A percentile compares a stretch with the other conserved stretches of the same genome.
Evolutionary conservation across 768 basidiomycete species (phyloP).

Genomic region (Naganishia randhawae): DNA sequence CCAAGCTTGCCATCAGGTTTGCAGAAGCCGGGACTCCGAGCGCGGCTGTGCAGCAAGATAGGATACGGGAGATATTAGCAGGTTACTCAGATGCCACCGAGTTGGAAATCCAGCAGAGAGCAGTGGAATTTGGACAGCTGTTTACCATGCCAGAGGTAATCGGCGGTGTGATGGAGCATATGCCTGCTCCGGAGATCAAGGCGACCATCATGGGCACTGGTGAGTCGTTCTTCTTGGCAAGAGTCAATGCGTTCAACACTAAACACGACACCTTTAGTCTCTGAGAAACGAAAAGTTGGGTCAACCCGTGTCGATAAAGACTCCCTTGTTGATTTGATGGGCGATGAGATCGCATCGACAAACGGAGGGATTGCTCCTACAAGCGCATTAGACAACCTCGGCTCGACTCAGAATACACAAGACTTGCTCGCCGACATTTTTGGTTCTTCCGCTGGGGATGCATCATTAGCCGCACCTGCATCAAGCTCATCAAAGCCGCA

Average conservation of each 20-base stretch:
- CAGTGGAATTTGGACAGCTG: constrained; percentile 87
- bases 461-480: constrained; percentile 46
- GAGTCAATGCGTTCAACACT: background rate
- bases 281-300: constrained; percentile 93
- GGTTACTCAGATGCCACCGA: constrained; percentile 82
- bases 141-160: constrained; percentile 53
- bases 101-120: constrained; percentile 89
- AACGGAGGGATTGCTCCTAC: constrained; percentile 54
- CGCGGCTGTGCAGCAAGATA: constrained; percentile 57
- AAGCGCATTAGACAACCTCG: constrained; percentile 40
- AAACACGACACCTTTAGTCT: constrained; percentile 58
- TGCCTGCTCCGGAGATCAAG: constrained; percentile 98
- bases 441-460: constrained; percentile 55
- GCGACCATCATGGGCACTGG: constrained; percentile 93
- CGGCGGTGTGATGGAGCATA: constrained; percentile 86
- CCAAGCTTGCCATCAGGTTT: constrained; percentile 80
- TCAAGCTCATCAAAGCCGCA: constrained; percentile 55
- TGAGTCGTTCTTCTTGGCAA: constrained; percentile 51
- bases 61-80: constrained; percentile 72
- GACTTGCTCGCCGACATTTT: constrained; percentile 92
- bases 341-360: constrained; percentile 63
- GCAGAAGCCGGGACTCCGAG: constrained; percentile 51
- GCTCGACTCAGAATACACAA: constrained; percentile 61
- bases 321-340: constrained; percentile 68
- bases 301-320: constrained; percentile 76